Conservation (phyloP, 2,329 filamentous ascomycete species). For the Phialemonium atrogriseum region DNA sequence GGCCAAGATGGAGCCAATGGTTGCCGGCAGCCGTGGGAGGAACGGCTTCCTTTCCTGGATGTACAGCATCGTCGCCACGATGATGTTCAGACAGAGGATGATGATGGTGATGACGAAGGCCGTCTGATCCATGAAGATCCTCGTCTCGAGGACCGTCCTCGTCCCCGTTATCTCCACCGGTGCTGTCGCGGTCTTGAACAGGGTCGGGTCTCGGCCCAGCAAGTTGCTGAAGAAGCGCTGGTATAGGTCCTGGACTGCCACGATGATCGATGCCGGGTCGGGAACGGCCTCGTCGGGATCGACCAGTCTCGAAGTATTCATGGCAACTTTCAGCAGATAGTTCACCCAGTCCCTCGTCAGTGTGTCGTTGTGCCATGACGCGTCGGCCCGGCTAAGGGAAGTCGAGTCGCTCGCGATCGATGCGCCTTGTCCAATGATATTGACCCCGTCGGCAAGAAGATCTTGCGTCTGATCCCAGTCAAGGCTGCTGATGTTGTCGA, state of each 20-base stretch:
- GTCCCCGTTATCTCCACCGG: constrained; percentile 10
- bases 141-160: constrained; percentile 16
- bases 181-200: constrained; percentile 22
- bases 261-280: constrained; percentile 9
- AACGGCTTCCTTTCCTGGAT: constrained; percentile 27
- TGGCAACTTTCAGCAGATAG: constrained; percentile 29
- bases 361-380: constrained; percentile 39
- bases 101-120: constrained; percentile 36
- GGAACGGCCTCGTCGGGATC: constrained; percentile 17
- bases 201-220: constrained; percentile 30
- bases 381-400: constrained; percentile 5
- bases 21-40: constrained; percentile 43
- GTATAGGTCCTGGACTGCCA: constrained; percentile 16
- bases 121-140: constrained; percentile 38
- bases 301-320: constrained; percentile 22
- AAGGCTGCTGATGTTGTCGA: constrained; percentile 12
- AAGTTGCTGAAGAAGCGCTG: constrained; percentile 14
- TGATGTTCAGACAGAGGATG: constrained; percentile 33
- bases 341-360: constrained; percentile 35
- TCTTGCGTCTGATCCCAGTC: constrained; percentile 7
- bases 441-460: background rate
- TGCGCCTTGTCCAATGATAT: constrained; percentile 8
- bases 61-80: constrained; percentile 36
- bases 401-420: background rate
- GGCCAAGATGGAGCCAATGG: constrained; percentile 35